A percentile compares a stretch with the other conserved stretches of the same genome.
Evolutionary conservation across 2,329 filamentous ascomycete species (phyloP).

Genomic region (Colletotrichum lindemuthianum): DNA sequence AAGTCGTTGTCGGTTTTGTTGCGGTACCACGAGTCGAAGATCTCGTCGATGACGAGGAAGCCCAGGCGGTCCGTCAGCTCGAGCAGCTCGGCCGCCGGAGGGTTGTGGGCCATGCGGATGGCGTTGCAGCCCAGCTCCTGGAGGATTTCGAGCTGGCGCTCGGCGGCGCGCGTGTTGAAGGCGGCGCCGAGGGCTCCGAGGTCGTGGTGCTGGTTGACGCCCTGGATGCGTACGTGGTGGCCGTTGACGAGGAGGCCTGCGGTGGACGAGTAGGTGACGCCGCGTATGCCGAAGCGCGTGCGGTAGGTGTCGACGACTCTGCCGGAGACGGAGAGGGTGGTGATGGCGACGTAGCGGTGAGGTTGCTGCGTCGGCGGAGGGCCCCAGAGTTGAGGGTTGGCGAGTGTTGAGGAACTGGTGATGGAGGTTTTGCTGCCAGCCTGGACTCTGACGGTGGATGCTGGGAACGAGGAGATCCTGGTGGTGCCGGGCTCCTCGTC

Average conservation of each 20-base stretch:
- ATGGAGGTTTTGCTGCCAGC: constrained; percentile 45
- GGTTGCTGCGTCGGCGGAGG: constrained; percentile 56
- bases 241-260: constrained; percentile 59
- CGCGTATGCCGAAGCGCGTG: constrained; percentile 61
- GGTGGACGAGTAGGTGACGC: constrained; percentile 50
- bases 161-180: constrained; percentile 58
- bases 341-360: constrained; percentile 59
- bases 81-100: constrained; percentile 60
- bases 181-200: constrained; percentile 60
- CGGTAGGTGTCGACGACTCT: constrained; percentile 55
- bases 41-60: constrained; percentile 62
- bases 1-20: constrained; percentile 60
- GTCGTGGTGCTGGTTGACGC: constrained; percentile 62
- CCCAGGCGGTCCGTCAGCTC: constrained; percentile 60
- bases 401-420: constrained; percentile 43
- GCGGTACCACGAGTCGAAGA: constrained; percentile 63
- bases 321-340: constrained; percentile 45
- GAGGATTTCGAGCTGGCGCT: constrained; percentile 60
- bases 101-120: constrained; percentile 63
- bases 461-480: constrained; percentile 47
- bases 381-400: constrained; percentile 58
- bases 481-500: constrained; percentile 37
- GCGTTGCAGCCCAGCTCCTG: constrained; percentile 61
- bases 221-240: constrained; percentile 54
- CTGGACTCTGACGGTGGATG: constrained; percentile 42